A percentile compares a stretch with the other conserved stretches of the same genome.
Evolutionary conservation across 169 alveolate species (phyloP).

Genomic region (Plasmodium relictum): DNA sequence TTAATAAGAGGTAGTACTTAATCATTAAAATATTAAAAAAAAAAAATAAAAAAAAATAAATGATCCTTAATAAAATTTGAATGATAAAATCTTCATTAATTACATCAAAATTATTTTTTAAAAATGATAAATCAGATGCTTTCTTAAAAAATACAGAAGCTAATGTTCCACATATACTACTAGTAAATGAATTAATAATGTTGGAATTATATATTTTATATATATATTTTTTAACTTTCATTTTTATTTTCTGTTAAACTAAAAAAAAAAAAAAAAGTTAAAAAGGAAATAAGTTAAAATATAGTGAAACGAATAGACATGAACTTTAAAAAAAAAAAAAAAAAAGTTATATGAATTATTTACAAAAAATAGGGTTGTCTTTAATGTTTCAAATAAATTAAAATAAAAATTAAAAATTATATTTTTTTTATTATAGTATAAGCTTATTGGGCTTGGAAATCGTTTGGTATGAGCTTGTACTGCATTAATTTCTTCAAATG

Average conservation of each 20-base stretch:
- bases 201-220: constrained; percentile 8
- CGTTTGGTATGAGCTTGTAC: constrained; percentile 42
- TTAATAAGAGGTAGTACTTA: constrained; percentile 47
- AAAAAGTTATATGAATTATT: background rate
- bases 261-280: constrained; percentile 3
- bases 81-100: constrained; percentile 16
- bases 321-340: background rate
- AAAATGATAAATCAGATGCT: constrained; percentile 36
- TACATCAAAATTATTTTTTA: background rate
- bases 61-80: constrained; percentile 33
- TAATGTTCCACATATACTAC: constrained; percentile 57
- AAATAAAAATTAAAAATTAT: constrained; percentile 52
- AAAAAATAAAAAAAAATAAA: constrained; percentile 34
- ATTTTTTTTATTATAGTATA: constrained; percentile 27
- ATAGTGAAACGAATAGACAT: background rate
- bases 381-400: constrained; percentile 37
- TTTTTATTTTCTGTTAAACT: constrained; percentile 24
- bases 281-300: background rate
- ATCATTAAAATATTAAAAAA: constrained; percentile 53
- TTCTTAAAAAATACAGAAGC: constrained; percentile 73
- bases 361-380: constrained; percentile 44
- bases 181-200: constrained; percentile 31
- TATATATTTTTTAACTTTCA: constrained; percentile 6
- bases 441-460: constrained; percentile 43
- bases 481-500: constrained; percentile 15